Percentiles rank a stretch among this genome's conserved stretches.
phyloP scores from a whole-genome alignment of 2,329 filamentous ascomycete genomes.

The Cladophialophora chaetospira region DNA sequence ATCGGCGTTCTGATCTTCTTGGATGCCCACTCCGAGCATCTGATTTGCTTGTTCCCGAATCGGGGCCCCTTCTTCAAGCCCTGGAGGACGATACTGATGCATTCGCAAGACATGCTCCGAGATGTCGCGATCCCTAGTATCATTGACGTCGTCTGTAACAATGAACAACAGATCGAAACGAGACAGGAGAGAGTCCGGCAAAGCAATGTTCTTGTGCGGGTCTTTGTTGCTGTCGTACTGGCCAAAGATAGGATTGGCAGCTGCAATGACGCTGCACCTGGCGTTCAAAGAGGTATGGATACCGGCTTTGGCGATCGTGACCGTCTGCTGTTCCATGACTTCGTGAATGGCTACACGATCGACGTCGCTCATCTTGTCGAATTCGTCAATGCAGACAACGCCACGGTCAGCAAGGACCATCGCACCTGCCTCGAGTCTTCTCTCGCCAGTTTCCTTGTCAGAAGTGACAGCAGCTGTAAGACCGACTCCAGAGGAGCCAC shows the following conservation, averaged over 20 bases:
- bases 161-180: conserved; percentile 98
- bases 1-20: conserved; percentile 71
- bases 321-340: conserved; percentile 99
- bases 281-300: conserved; percentile 98
- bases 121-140: conserved; percentile 83
- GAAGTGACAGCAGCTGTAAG: conserved; percentile 93
- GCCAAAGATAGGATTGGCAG: conserved; percentile 95
- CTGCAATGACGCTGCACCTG: conserved; percentile 92
- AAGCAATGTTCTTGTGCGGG: conserved; percentile 95
- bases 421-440: conserved; percentile 91
- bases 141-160: conserved; percentile 97
- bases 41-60: conserved; percentile 86
- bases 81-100: conserved; percentile 91
- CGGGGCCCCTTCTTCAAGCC: conserved; percentile 89
- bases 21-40: conserved; percentile 81
- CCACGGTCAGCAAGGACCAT: conserved; percentile 98
- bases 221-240: conserved; percentile 99
- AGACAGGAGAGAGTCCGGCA: conserved; percentile 92
- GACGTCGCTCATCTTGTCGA: conserved; percentile 99
- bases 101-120: conserved; percentile 97
- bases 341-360: conserved; percentile 98
- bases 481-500: conserved; percentile 96
- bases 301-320: conserved; percentile 97
- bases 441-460: conserved; percentile 96
- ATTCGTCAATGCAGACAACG: conserved; percentile 98